These are phyloP conservation scores for Curvularia spicifera DNA, from an alignment of 2,329 filamentous ascomycete genomes.

Conservation along the genomic window DNA sequence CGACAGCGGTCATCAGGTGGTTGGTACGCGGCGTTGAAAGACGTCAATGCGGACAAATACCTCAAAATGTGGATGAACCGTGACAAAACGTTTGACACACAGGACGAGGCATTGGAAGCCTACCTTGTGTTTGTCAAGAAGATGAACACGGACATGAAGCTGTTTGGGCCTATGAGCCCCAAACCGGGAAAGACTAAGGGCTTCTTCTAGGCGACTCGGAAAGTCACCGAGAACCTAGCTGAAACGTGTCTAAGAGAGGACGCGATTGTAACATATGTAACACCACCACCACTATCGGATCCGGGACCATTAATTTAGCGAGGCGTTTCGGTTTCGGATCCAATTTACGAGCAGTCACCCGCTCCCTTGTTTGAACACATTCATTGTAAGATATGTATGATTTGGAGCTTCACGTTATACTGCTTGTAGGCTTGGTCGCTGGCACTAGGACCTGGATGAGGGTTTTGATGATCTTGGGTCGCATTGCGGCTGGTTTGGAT, in stretches of 20 bases:
- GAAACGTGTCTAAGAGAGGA: constrained; percentile 11
- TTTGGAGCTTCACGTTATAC: background rate
- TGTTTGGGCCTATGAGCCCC: constrained; percentile 31
- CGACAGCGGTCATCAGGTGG: constrained; percentile 30
- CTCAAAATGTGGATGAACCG: constrained; percentile 43
- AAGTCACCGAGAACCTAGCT: background rate
- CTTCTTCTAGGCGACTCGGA: constrained; percentile 6
- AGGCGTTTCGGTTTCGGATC: constrained; percentile 6
- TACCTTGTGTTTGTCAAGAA: constrained; percentile 36
- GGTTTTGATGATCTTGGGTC: constrained; percentile 6
- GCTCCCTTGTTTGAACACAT: constrained; percentile 2
- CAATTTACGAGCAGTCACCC: background rate
- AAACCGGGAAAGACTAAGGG: constrained; percentile 17
- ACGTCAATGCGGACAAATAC: constrained; percentile 35
- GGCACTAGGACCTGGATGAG: constrained; percentile 2
- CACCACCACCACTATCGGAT: constrained; percentile 4
- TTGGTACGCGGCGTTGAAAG: constrained; percentile 40
- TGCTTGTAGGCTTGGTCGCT: background rate
- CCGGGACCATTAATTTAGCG: constrained; percentile 1
- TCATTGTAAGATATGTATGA: constrained; percentile 11
- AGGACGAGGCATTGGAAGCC: constrained; percentile 34
- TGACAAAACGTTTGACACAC: constrained; percentile 30
- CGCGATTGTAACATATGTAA: constrained; percentile 11
- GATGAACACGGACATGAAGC: constrained; percentile 30
- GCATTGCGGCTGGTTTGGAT: constrained; percentile 10